These are phyloP conservation scores for Drechslerella coelobrocha DNA, from an alignment of 2,329 filamentous ascomycete genomes.

Conservation along the genomic window DNA sequence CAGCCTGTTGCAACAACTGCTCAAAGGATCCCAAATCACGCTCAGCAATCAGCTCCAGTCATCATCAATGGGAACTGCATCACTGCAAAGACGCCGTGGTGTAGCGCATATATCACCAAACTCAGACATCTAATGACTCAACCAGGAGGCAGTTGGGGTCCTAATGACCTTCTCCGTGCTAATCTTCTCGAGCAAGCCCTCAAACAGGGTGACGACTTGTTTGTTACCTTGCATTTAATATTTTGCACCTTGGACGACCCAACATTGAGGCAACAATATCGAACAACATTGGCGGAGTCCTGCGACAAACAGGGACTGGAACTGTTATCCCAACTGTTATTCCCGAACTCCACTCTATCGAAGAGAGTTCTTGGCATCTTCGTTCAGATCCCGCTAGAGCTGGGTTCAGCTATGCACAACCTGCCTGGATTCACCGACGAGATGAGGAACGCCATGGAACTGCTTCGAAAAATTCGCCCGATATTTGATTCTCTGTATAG, in stretches of 20 bases:
- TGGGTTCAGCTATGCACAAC: background rate
- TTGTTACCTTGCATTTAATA: constrained; percentile 35
- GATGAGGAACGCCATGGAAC: constrained; percentile 15
- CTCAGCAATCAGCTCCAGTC: too few relatives aligned
- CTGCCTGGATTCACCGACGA: constrained; percentile 27
- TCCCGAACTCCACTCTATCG: constrained; percentile 29
- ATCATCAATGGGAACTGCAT: too few relatives aligned
- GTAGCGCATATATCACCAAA: constrained; percentile 11
- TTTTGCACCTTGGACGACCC: constrained; percentile 35
- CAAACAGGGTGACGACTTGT: constrained; percentile 34
- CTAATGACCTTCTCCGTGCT: constrained; percentile 32
- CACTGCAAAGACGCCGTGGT: constrained; percentile 21
- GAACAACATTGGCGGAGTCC: constrained; percentile 16
- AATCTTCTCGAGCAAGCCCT: constrained; percentile 35
- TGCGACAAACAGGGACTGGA: constrained; percentile 24
- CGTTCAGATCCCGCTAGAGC: constrained; percentile 16
- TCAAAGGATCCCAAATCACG: too few relatives aligned
- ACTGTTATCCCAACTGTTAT: constrained; percentile 36
- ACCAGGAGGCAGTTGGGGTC: constrained; percentile 15
- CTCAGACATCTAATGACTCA: constrained; percentile 25
- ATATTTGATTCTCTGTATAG: constrained; percentile 34
- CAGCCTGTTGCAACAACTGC: too few relatives aligned
- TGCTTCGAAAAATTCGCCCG: constrained; percentile 30
- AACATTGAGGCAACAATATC: constrained; percentile 13
- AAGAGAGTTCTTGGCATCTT: constrained; percentile 22